These are phyloP conservation scores for Hypomyces perniciosus DNA, from an alignment of 2,329 filamentous ascomycete species.

Conservation along the genomic window DNA sequence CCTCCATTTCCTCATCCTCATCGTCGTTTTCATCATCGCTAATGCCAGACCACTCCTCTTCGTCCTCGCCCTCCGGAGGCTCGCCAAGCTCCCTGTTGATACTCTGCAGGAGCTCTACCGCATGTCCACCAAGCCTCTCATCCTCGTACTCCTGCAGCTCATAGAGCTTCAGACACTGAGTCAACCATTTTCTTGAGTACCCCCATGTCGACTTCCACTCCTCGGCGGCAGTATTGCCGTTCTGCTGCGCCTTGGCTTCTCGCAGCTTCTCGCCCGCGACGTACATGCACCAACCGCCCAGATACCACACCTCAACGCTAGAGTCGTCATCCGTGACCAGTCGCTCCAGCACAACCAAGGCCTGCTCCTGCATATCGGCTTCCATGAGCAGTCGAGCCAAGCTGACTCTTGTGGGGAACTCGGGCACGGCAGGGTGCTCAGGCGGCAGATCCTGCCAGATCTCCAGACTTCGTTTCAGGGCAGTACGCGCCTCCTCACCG, in stretches of 20 bases:
- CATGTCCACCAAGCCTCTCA: slow-evolving; percentile 68
- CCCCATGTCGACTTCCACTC: slow-evolving; percentile 59
- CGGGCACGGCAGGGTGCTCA: slow-evolving; percentile 66
- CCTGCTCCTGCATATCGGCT: slow-evolving; percentile 76
- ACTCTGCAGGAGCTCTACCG: slow-evolving; percentile 59
- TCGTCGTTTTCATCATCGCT: slow-evolving; percentile 42
- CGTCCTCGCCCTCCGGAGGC: slow-evolving; percentile 48
- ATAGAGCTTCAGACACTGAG: slow-evolving; percentile 75
- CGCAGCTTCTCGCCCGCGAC: slow-evolving; percentile 65
- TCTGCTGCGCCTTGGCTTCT: slow-evolving; percentile 30
- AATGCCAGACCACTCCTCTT: slow-evolving; percentile 50
- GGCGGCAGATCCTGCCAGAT: slow-evolving; percentile 77
- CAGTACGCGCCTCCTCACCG: slow-evolving; percentile 70
- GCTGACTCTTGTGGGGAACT: slow-evolving; percentile 80
- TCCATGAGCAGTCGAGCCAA: slow-evolving; percentile 85
- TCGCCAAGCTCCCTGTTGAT: slow-evolving; percentile 62
- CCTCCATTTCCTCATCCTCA: slow-evolving; percentile 53
- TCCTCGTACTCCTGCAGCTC: slow-evolving; percentile 77
- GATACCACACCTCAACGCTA: slow-evolving; percentile 94
- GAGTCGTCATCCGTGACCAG: slow-evolving; percentile 84
- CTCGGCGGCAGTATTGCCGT: slow-evolving; percentile 32
- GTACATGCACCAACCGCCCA: slow-evolving; percentile 90
- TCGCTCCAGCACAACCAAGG: slow-evolving; percentile 76
- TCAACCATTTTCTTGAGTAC: slow-evolving; percentile 76
- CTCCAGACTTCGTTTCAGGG: slow-evolving; percentile 71